Evolutionary conservation across 345 rosid species (phyloP), one percentile per base, ranked within the genome.

Genomic region (Pseudoturritis turrita): DNA sequence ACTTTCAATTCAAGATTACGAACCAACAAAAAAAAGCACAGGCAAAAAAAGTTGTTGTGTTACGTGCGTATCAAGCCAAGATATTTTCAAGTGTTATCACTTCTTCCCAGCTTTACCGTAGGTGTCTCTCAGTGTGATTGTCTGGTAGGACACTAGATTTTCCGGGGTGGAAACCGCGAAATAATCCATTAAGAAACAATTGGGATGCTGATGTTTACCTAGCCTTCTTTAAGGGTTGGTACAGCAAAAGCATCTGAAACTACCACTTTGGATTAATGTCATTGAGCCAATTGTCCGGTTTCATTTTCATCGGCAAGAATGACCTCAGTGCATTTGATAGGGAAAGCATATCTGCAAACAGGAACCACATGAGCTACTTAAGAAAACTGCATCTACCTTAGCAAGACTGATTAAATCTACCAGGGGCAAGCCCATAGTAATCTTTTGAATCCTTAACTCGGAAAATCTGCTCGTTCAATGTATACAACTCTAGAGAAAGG

Each of bases 361-460:
- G 3, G 18, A 64, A 19, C 33, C 56, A 50, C 2, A 17, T 21
- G 19, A 31, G 54, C 46, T 22, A 47, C 40, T 22, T 44, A 7
- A 3, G 19, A 78, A 73, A 56, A 12, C 23, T 7, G 11, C 25
- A n/a, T 59, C 67, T 82, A 88, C 94, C 89, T 85, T 33, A 87
- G 89, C 26, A 85, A 61, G 36, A 78, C n/a, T n/a, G n/a, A n/a
- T n/a, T n/a, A n/a, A n/a, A n/a, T n/a, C n/a, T 91, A 50, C 90
- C 92, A 23, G 84, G 96, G 33, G 97, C 89, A 47, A 89, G 92
- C 29, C 96, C 96, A 65, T n/a, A n/a, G 74, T 81, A 89, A 75
- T 85, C 92, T 72, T 89, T 85, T 8, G 94, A 85, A 82, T 89
- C 92, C 41, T 86, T 83, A 87, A 81, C 63, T 62, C 87, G 89